Percentiles rank a stretch among this genome's conserved stretches.
Evolutionary conservation across 768 basidiomycete species (phyloP).

Genomic region (Polyporus arcularius): DNA sequence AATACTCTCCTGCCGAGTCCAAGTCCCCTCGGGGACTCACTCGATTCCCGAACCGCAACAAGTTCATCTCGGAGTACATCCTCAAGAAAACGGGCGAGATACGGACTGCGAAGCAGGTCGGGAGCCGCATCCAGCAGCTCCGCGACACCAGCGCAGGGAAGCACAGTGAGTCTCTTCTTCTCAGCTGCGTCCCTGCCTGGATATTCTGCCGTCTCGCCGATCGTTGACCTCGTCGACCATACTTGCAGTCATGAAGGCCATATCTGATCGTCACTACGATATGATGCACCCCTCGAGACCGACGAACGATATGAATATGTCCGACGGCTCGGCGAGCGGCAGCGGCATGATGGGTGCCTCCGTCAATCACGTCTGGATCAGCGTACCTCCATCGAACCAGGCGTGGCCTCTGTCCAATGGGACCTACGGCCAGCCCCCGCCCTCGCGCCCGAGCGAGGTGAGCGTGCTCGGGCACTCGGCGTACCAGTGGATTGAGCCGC

Average conservation of each 20-base stretch:
- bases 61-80: conserved; percentile 81
- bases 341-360: neutral
- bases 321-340: conserved; percentile 2
- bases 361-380: conserved; percentile 17
- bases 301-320: conserved; percentile 7
- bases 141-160: conserved; percentile 74
- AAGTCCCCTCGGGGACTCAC: conserved; percentile 73
- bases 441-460: conserved; percentile 15
- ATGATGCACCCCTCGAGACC: conserved; percentile 26
- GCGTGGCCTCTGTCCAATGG: conserved; percentile 8
- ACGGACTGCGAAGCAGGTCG: conserved; percentile 78
- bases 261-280: conserved; percentile 31
- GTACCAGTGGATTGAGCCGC: conserved; percentile 39
- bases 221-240: neutral
- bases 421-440: conserved; percentile 4
- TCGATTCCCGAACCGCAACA: conserved; percentile 77
- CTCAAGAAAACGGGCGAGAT: conserved; percentile 65
- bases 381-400: conserved; percentile 18
- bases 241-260: conserved; percentile 25
- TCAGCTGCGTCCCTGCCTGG: no score
- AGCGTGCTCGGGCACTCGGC: conserved; percentile 19
- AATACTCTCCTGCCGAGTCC: conserved; percentile 71
- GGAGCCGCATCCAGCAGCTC: conserved; percentile 77
- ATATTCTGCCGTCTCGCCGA: no score
- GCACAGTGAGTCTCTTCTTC: conserved; percentile 48